Base-by-base conservation (phyloP, 768 basidiomycete genomes). In the Hygrophorus russula region DNA sequence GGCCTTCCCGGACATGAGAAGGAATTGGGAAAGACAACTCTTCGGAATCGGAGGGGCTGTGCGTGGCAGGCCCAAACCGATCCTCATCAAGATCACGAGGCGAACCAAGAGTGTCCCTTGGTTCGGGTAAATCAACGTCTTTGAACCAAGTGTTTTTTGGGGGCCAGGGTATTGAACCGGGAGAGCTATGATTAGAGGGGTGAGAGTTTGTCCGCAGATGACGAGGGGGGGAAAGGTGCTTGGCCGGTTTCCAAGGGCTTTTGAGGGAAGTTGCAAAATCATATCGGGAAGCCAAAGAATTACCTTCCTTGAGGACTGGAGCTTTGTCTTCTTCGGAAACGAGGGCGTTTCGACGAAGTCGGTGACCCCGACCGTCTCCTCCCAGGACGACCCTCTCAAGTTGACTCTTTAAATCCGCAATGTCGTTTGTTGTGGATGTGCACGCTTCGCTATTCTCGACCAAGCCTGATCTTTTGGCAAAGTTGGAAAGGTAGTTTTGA, bases 401-500 rank as follows among this genome's bases (percentile, higher is more conserved):
- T 56, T 75, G 78, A 50, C 59, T 73, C 48, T 74, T 62, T 45
- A 93, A 64, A 56, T 84, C 75, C 17, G 68, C 73, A 50, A 85
- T 69, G 39, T 76, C 60, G 47, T 67, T 64, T 50, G 62, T 59
- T n/a, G 65, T 55, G 44, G 58, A 59, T 37, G 69, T 55, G 52
- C 66, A 34, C 15, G 43, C 45, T 13, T 12, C 29, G 13, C 53
- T 49, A 19, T 46, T 51, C 42, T 54, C 53, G 46, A 59, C 57
- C 24, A 52, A 51, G 29, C 36, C 37, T 12, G 49, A 49, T 32
- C 56, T 47, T 49, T 65, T 63, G 43, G 60, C 62, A 56, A 97
- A 93, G 44, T 69, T 74, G 43, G 86, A 74, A 37, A 76, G 65
- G 59, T 94, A 97, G 57, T 98, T 88, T 42, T 68, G 58, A 1